These are phyloP conservation scores for Boletus rubroflammeus DNA, from an alignment of 768 basidiomycete species.

Conservation along the genomic window DNA sequence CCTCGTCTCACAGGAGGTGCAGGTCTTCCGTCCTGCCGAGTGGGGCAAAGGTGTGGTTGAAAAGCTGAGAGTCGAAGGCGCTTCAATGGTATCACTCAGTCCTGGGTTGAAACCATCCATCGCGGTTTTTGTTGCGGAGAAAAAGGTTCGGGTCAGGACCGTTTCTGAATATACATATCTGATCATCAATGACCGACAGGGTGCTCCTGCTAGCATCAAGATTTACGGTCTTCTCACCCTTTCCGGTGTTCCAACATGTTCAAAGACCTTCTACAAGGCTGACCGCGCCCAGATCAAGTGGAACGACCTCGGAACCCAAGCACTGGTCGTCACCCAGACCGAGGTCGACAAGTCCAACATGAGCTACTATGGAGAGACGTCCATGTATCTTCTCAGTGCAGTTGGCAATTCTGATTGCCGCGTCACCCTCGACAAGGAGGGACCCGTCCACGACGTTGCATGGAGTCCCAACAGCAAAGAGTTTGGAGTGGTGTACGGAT, in stretches of 20 bases:
- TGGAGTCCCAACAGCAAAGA: constrained; percentile 98
- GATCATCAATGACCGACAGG: constrained; percentile 40
- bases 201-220: constrained; percentile 83
- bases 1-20: constrained; percentile 76
- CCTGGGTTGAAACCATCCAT: constrained; percentile 83
- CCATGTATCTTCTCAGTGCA: constrained; percentile 86
- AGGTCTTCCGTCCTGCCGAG: constrained; percentile 77
- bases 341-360: constrained; percentile 97
- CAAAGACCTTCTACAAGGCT: constrained; percentile 95
- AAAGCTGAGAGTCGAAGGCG: constrained; percentile 80
- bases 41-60: constrained; percentile 78
- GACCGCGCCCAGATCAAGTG: constrained; percentile 93
- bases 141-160: constrained; percentile 55
- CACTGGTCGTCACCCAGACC: constrained; percentile 88
- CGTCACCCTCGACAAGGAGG: constrained; percentile 89
- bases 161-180: not conserved
- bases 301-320: constrained; percentile 92
- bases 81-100: constrained; percentile 71
- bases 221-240: constrained; percentile 74
- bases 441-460: constrained; percentile 92
- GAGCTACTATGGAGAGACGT: constrained; percentile 98
- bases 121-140: constrained; percentile 92
- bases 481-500: constrained; percentile 95
- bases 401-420: constrained; percentile 93
- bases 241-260: constrained; percentile 62